phyloP scores from a whole-genome alignment of 306 rosid species.

The Sicyos edulis region DNA sequence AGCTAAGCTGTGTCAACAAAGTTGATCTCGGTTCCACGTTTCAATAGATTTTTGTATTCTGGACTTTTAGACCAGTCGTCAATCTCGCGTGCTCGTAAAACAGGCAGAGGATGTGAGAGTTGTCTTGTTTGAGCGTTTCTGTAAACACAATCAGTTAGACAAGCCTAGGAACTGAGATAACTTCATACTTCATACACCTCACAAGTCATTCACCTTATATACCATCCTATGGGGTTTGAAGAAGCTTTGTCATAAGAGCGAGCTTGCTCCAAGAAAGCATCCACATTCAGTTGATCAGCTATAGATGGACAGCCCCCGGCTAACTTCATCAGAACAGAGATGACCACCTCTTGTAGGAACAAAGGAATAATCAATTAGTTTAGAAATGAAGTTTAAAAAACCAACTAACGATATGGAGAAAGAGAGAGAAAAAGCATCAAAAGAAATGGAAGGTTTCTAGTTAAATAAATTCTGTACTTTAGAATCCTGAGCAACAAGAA shows the following conservation, averaged over 20 bases:
- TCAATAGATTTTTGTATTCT: conserved; percentile 53
- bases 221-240: conserved; percentile 94
- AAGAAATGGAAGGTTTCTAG: conserved; percentile 7
- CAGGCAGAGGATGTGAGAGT: conserved; percentile 90
- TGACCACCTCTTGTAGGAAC: conserved; percentile 84
- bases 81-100: conserved; percentile 89
- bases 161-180: conserved; percentile 16
- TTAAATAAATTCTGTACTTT: conserved; percentile 43
- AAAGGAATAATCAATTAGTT: conserved; percentile 30
- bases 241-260: conserved; percentile 96
- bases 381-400: conserved; percentile 16
- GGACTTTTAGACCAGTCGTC: conserved; percentile 87
- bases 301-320: conserved; percentile 96
- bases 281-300: conserved; percentile 92
- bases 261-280: conserved; percentile 95
- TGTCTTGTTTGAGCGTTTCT: conserved; percentile 96
- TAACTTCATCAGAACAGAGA: conserved; percentile 96
- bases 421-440: neutral
- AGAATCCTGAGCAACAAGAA: conserved; percentile 97
- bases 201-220: conserved; percentile 53
- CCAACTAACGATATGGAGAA: neutral
- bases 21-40: conserved; percentile 42
- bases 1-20: conserved; percentile 31
- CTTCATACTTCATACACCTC: conserved; percentile 3
- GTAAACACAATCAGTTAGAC: conserved; percentile 26